Evolutionary conservation across 1,284 basidiomycete species (phyloP), one percentile per base, ranked within the genome.

Genomic region (Cutaneotrichosporon daszewskae): DNA sequence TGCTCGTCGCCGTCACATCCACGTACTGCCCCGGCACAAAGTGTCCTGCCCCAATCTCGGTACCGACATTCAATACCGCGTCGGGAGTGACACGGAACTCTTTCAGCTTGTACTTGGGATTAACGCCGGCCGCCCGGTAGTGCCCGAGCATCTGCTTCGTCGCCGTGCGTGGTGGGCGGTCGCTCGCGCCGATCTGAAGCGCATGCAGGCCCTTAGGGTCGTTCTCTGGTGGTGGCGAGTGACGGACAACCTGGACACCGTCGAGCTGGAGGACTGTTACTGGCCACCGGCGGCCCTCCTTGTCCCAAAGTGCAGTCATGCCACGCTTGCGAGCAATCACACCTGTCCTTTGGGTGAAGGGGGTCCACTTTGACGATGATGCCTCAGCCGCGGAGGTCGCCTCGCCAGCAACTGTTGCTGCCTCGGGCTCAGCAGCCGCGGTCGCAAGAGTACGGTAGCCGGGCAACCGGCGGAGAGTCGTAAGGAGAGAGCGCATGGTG

Each of bases 21-120:
- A 99, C 88, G 67, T 79, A 89, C 69, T 98, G 95, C 0, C 95
- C 95, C 0, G 95, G 95, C 13, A 98, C 94, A 64, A 96, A 98
- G 72, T 99, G 95, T 32, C 85, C 78, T 0, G 91, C 90, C 40
- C 87, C 91, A 22, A 99, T 68, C 14, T 81, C 82, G 0, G 92
- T 92, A 20, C 94, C 92, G 31, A 95, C 79, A 9, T 87, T 87
- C 33, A 97, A 74, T 62, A 94, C 80, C 0, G 91, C 94, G 66
- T 97, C 89, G 6, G 83, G 73, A 5, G 88, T 85, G 3, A 97
- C 82, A 33, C 83, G 78, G 69, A 97, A 99, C 73, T 97, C 92
- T 62, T 80, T 84, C 34, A 96, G 80, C 46, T 86, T 79, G 53
- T 83, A 82, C 71, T 98, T 98, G 12, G 87, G 83, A n/a, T 77